Conservation (phyloP, 345 rosid species). For the Geranium brycei region DNA sequence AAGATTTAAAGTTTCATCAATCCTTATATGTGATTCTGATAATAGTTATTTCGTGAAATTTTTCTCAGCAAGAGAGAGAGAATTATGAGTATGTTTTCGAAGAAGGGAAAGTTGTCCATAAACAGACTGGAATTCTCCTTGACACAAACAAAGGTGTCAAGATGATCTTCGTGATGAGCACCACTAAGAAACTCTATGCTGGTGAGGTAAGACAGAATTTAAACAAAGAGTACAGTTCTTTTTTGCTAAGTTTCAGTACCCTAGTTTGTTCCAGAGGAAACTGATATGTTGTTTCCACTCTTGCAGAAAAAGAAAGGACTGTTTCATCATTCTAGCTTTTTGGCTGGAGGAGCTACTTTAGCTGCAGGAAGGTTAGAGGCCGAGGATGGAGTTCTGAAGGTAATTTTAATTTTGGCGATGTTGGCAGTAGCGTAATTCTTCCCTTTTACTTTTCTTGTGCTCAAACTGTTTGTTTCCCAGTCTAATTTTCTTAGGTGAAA, state of each 20-base stretch:
- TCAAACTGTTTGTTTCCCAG: no score
- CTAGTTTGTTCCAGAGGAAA: not conserved
- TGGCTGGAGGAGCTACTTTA: conserved; percentile 88
- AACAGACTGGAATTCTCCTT: conserved; percentile 34
- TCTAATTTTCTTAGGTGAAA: no score
- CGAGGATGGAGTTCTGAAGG: conserved; percentile 67
- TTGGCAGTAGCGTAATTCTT: not conserved
- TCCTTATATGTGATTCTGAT: conserved; percentile 3
- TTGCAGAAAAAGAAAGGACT: conserved; percentile 80
- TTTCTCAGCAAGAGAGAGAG: conserved; percentile 80
- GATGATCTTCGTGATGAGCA: conserved; percentile 87
- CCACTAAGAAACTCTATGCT: conserved; percentile 58
- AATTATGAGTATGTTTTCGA: conserved; percentile 49
- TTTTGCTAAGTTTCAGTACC: not conserved
- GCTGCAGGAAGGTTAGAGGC: conserved; percentile 78
- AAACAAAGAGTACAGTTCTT: not conserved
- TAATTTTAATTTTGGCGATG: conserved; percentile 9
- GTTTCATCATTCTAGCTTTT: conserved; percentile 91
- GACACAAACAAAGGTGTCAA: conserved; percentile 45
- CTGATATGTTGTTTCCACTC: not conserved
- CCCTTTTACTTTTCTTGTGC: no score
- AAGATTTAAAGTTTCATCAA: conserved; percentile 2
- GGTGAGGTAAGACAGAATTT: conserved; percentile 40
- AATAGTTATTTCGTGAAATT: not conserved
- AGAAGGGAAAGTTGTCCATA: conserved; percentile 58